Evolutionary conservation across 1,284 basidiomycete species (phyloP).

Genomic region (Marasmius fiardii): DNA sequence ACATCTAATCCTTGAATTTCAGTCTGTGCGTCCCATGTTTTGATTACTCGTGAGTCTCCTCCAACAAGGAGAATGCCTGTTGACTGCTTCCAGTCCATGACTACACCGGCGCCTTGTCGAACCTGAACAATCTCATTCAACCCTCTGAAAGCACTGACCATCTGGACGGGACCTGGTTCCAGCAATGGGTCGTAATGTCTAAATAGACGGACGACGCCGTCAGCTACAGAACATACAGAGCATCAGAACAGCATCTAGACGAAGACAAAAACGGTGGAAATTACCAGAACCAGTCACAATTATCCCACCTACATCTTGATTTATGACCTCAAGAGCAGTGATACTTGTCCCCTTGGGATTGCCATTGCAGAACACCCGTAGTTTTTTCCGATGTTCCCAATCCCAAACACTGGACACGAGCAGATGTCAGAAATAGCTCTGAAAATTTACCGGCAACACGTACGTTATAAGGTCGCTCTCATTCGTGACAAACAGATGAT

Average conservation of each 20-base stretch:
- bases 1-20: conserved; percentile 84
- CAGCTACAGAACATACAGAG: conserved; percentile 47
- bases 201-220: conserved; percentile 90
- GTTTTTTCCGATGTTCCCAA: conserved; percentile 79
- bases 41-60: conserved; percentile 87
- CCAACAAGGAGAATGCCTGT: conserved; percentile 85
- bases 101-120: conserved; percentile 77
- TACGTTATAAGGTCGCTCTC: conserved; percentile 86
- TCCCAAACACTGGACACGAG: conserved; percentile 81
- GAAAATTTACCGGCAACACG: conserved; percentile 21
- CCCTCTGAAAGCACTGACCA: conserved; percentile 93
- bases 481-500: conserved; percentile 84
- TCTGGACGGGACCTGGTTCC: conserved; percentile 67
- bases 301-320: conserved; percentile 92
- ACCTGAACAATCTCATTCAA: conserved; percentile 76
- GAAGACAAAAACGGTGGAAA: conserved; percentile 20
- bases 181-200: conserved; percentile 80
- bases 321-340: conserved; percentile 91
- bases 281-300: conserved; percentile 85
- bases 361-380: conserved; percentile 88
- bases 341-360: conserved; percentile 82
- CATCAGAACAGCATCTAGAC: conserved; percentile 3
- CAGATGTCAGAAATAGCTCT: neutral
- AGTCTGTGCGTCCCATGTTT: conserved; percentile 94
- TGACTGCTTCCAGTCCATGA: conserved; percentile 94